Conservation (phyloP, 805 yeast genomes). For the Jamesozyma jinghongensis region DNA sequence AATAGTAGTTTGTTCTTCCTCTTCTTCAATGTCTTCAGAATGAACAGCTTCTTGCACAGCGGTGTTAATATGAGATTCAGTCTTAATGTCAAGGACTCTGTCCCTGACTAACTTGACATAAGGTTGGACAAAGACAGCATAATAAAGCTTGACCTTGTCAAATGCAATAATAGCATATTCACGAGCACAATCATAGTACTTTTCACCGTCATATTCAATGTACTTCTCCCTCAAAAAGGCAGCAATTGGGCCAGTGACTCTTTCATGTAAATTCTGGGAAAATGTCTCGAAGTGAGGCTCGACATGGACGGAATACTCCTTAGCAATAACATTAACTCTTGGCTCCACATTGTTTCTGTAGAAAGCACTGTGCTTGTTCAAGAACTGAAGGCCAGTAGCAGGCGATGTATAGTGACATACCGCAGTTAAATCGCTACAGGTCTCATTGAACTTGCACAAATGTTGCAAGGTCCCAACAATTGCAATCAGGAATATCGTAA, state of each 20-base stretch:
- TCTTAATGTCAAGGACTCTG: background rate
- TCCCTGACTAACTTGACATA: constrained; percentile 2
- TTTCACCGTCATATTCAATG: background rate
- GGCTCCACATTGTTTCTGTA: constrained; percentile 16
- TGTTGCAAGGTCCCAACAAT: constrained; percentile 13
- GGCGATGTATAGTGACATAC: constrained; percentile 18
- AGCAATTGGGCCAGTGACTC: background rate
- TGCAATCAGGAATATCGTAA: constrained; percentile 8
- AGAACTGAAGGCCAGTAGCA: constrained; percentile 10
- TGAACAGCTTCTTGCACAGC: background rate
- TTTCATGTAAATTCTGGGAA: background rate
- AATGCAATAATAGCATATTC: background rate
- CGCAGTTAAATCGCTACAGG: constrained; percentile 11
- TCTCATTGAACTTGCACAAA: constrained; percentile 14
- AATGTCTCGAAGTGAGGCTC: constrained; percentile 5
- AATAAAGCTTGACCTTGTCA: constrained; percentile 6
- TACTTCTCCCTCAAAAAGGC: too few species aligned
- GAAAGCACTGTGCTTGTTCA: constrained; percentile 7
- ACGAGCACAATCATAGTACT: background rate
- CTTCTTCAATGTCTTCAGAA: constrained; percentile 8
- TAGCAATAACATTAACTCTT: constrained; percentile 1
- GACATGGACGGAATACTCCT: constrained; percentile 3
- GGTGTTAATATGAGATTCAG: background rate
- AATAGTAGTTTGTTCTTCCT: constrained; percentile 2
- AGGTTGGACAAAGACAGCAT: constrained; percentile 9